Conservation (phyloP, 1,139 yeast genomes). For the Pichia sp. region DNA sequence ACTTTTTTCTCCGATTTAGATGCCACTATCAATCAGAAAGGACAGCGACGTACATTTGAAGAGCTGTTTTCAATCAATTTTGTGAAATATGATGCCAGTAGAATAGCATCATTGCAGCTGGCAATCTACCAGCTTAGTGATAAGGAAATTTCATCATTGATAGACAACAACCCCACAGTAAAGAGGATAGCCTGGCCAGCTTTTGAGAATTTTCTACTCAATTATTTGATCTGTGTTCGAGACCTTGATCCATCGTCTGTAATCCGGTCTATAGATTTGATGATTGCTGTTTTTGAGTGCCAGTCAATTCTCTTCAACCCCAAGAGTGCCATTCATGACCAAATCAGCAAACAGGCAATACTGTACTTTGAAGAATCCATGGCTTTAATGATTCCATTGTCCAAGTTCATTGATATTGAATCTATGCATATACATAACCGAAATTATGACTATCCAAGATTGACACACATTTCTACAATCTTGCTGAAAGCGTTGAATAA, state of each 20-base stretch:
- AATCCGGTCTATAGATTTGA: constrained; percentile 54
- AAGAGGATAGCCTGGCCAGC: constrained; percentile 47
- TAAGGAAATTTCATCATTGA: constrained; percentile 22
- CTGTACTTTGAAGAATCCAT: constrained; percentile 41
- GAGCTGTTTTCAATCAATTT: constrained; percentile 14
- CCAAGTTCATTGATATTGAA: constrained; percentile 47
- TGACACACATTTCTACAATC: constrained; percentile 53
- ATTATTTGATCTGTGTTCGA: constrained; percentile 49
- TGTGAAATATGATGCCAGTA: constrained; percentile 6
- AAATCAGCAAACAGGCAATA: constrained; percentile 32
- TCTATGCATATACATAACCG: constrained; percentile 38
- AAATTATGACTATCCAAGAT: constrained; percentile 41
- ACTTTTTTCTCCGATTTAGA: constrained; percentile 8
- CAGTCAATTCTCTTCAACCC: constrained; percentile 58
- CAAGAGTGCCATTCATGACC: constrained; percentile 40
- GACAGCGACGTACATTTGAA: constrained; percentile 17
- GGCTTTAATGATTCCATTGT: constrained; percentile 44
- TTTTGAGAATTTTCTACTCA: constrained; percentile 46
- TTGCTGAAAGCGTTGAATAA: constrained; percentile 60
- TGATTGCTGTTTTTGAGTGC: constrained; percentile 48
- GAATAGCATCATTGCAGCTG: constrained; percentile 24
- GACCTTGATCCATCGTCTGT: constrained; percentile 59
- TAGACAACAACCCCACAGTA: constrained; percentile 35
- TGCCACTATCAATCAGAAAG: not conserved
- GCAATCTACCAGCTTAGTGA: constrained; percentile 20